Evolutionary conservation across 176 grass and related monocot genomes (phyloP).

Genomic region (Oryza officinalis): DNA sequence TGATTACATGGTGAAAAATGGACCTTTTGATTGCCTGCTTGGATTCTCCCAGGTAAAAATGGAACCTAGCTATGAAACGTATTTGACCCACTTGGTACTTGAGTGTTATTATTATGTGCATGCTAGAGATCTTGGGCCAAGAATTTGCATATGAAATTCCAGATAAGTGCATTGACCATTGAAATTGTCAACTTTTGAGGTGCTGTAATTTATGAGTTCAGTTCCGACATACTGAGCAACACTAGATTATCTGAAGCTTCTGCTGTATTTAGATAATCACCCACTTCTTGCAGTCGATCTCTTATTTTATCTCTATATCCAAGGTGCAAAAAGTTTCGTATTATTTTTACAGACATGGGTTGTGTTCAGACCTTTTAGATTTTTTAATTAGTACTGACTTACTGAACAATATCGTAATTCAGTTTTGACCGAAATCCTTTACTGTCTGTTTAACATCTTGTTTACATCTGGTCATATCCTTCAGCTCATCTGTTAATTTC

Average conservation of each 20-base stretch:
- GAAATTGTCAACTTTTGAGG: not conserved
- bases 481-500: constrained; percentile 11
- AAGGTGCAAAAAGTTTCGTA: constrained; percentile 49
- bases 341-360: constrained; percentile 8
- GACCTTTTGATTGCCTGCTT: constrained; percentile 78
- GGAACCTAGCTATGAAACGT: not conserved
- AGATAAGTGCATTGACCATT: not conserved
- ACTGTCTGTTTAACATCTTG: too few species aligned
- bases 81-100: not conserved
- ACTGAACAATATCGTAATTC: not conserved
- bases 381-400: not conserved
- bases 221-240: not conserved
- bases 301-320: not conserved
- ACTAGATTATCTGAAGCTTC: not conserved
- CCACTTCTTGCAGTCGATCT: not conserved
- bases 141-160: not conserved
- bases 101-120: not conserved
- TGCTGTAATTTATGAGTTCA: not conserved
- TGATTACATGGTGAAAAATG: constrained; percentile 76
- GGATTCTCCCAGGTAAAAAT: constrained; percentile 88
- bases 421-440: not conserved
- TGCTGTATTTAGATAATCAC: not conserved
- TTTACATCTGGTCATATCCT: not conserved
- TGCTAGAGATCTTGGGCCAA: not conserved
- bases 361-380: not conserved